These are phyloP conservation scores for Podaxis sp. DNA, from an alignment of 768 basidiomycete genomes.

Conservation along the genomic window DNA sequence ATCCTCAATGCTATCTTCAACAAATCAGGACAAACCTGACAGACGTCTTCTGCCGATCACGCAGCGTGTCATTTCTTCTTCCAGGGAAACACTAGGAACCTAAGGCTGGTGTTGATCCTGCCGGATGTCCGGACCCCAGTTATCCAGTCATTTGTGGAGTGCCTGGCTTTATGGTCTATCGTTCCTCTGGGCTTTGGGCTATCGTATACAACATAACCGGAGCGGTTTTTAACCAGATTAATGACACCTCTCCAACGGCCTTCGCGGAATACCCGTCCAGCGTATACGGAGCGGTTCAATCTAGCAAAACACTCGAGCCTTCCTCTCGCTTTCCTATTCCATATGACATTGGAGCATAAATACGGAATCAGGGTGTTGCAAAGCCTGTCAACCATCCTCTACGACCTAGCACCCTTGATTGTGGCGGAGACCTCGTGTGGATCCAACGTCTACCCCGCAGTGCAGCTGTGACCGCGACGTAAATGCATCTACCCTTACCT, in stretches of 20 bases:
- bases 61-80: conserved; percentile 73
- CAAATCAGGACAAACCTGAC: conserved; percentile 46
- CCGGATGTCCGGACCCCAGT: conserved; percentile 77
- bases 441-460: conserved; percentile 31
- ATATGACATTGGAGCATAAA: not conserved
- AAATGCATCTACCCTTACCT: conserved; percentile 62
- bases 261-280: conserved; percentile 15
- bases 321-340: conserved; percentile 3
- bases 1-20: conserved; percentile 33
- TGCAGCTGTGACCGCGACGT: conserved; percentile 65
- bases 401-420: conserved; percentile 36
- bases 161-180: conserved; percentile 77
- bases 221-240: conserved; percentile 31
- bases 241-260: not conserved
- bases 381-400: conserved; percentile 19
- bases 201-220: conserved; percentile 50
- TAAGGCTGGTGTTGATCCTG: conserved; percentile 51
- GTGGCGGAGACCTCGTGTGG: conserved; percentile 41
- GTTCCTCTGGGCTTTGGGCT: conserved; percentile 47
- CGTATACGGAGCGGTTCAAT: conserved; percentile 2
- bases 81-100: conserved; percentile 70
- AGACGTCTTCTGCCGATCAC: conserved; percentile 41
- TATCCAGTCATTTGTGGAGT: conserved; percentile 81
- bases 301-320: not conserved
- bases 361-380: conserved; percentile 4